These are phyloP conservation scores for Botrytis aclada DNA, from an alignment of 2,329 filamentous ascomycete genomes.

Conservation along the genomic window DNA sequence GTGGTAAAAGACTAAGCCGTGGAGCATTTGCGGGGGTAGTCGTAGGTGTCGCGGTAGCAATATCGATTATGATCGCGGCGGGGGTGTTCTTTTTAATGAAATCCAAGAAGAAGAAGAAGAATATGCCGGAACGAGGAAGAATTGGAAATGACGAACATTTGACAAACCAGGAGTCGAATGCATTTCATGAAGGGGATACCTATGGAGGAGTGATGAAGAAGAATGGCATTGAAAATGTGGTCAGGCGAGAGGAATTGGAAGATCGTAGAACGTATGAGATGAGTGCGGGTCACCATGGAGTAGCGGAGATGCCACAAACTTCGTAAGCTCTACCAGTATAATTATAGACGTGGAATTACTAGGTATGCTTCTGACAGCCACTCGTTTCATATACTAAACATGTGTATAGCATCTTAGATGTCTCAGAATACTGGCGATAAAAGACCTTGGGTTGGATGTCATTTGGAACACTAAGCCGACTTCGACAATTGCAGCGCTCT, in stretches of 20 bases:
- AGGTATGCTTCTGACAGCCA: not conserved
- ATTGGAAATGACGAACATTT: not conserved
- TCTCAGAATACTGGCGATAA: not conserved
- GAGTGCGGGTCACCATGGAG: not conserved
- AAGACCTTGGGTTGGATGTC: not conserved
- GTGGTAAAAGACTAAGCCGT: not conserved
- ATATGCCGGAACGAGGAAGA: not conserved
- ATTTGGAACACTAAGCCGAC: not conserved
- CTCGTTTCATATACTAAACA: not conserved
- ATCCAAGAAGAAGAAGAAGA: slow-evolving; percentile 1
- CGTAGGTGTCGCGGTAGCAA: not conserved
- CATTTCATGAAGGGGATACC: not conserved
- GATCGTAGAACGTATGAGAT: not conserved
- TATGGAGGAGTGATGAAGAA: not conserved
- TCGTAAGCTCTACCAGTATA: not conserved
- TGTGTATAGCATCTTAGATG: not conserved
- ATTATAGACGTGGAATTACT: not conserved
- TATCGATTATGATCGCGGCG: not conserved
- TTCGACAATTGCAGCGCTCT: not conserved
- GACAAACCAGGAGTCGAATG: not conserved
- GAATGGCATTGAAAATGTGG: not conserved
- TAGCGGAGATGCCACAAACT: not conserved
- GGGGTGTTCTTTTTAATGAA: not conserved
- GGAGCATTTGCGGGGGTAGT: not conserved
- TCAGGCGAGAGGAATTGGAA: not conserved